Base-by-base conservation (phyloP, 371 early-diverging fungal species). In the Polyrhizophydium stewartii region DNA sequence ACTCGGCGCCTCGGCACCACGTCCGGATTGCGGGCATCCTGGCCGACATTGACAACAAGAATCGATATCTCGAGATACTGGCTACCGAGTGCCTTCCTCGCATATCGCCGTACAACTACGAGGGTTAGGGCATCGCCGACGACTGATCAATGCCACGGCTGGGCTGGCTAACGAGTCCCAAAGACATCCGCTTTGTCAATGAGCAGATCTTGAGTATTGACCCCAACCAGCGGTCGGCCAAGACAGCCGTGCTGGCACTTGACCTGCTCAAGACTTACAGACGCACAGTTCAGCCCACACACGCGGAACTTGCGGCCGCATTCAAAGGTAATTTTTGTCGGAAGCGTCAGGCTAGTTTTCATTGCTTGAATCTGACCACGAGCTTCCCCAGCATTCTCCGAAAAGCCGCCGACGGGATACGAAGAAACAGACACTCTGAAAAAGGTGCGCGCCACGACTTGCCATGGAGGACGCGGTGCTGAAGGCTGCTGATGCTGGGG, bases 31-130 rank as follows among this genome's bases (percentile, higher is more conserved):
- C 70, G 1, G 62, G 68, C 16, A 53, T 75, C 17, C 10, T 74
- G 24, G 73, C 72, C 19, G 71, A 78, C 49, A 62, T 68, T 17
- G 64, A 30, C 32, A 78, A 78, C 65, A 72, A 75, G 62, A 59
- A 57, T 1, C 40, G 57, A 31, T 66, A 84, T 28, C 59, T 75
- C 58, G 59, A 65, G 22, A 52, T 70, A 12, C 67, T 79, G 16
- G 28, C 70, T 6, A 70, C 76, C 25, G 67, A 66, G 10, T 66
- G 74, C 38, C 62, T 79, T 27, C 62, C 59, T 6, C 59, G 56
- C 16, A 55, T 82, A n/a, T 80, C 80, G 0, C 67, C 83, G 0
- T 85, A 85, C 65, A 78, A 83, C 60, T 85, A 85, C 55, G 81
- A 84, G 55, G 66, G 79, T 70, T 62, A 51, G 47, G 22, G 49